These are phyloP conservation scores for Orbilia javanica DNA, from an alignment of 2,329 filamentous ascomycete genomes.

Conservation along the genomic window DNA sequence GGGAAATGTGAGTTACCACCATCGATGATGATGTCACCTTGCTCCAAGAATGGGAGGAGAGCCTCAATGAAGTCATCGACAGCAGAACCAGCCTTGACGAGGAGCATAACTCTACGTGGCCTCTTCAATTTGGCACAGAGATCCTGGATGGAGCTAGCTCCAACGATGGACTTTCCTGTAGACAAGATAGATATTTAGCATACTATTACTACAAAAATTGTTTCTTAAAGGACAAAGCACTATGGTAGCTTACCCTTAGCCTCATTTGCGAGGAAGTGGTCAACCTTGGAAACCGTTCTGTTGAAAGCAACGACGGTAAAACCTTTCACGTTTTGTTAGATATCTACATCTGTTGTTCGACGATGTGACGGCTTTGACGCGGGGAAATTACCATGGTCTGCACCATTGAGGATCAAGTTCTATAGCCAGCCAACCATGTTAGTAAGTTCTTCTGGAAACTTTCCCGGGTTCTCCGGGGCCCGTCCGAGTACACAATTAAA, in stretches of 20 bases:
- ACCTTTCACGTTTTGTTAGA: slow-evolving; percentile 65
- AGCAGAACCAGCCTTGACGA: slow-evolving; percentile 97
- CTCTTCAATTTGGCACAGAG: slow-evolving; percentile 97
- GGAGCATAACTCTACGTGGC: slow-evolving; percentile 96
- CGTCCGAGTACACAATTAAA: not conserved
- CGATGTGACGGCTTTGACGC: too few species aligned
- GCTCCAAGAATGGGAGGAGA: slow-evolving; percentile 83
- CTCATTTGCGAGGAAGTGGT: slow-evolving; percentile 90
- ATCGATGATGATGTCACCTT: slow-evolving; percentile 98
- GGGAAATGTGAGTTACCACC: slow-evolving; percentile 99
- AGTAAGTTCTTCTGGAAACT: slow-evolving; percentile 10
- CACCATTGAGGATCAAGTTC: slow-evolving; percentile 91
- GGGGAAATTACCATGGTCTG: slow-evolving; percentile 73
- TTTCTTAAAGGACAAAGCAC: not conserved
- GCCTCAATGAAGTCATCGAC: slow-evolving; percentile 99
- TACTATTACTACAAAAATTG: too few species aligned
- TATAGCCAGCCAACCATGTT: slow-evolving; percentile 65
- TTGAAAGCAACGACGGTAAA: slow-evolving; percentile 99
- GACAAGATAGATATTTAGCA: slow-evolving; percentile 67
- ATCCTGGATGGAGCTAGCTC: slow-evolving; percentile 92
- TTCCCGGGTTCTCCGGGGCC: slow-evolving; percentile 41
- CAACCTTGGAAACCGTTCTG: slow-evolving; percentile 98
- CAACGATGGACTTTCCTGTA: slow-evolving; percentile 88
- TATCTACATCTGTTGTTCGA: not conserved
- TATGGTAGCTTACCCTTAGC: slow-evolving; percentile 75